Percentiles rank a stretch among this genome's conserved stretches.
phyloP scores from a whole-genome alignment of 345 rosid species.

The Heritiera littoralis region DNA sequence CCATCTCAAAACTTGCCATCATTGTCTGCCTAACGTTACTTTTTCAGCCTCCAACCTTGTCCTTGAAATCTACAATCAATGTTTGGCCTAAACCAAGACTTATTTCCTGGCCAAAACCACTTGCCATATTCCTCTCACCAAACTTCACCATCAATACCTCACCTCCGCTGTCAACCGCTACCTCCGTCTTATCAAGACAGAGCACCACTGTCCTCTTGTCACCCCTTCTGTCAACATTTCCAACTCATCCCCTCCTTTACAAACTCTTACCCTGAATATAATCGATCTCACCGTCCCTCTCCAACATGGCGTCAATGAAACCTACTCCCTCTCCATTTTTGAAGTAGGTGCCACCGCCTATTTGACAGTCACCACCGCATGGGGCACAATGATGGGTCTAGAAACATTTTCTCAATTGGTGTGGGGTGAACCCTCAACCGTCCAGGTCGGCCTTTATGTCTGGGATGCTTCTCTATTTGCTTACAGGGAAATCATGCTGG shows the following conservation, averaged over 20 bases:
- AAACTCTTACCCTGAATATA: conserved; percentile 44
- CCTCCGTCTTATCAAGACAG: conserved; percentile 41
- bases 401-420: conserved; percentile 86
- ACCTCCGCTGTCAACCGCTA: conserved; percentile 55
- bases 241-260: conserved; percentile 36
- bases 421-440: conserved; percentile 57
- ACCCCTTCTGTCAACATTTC: conserved; percentile 40
- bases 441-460: conserved; percentile 48
- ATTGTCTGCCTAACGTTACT: not conserved
- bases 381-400: conserved; percentile 90
- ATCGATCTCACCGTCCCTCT: conserved; percentile 53
- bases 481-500: conserved; percentile 71
- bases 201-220: conserved; percentile 51
- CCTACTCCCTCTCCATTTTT: conserved; percentile 64
- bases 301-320: conserved; percentile 67
- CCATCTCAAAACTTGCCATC: not conserved
- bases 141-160: conserved; percentile 57
- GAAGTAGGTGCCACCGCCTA: conserved; percentile 29
- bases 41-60: not conserved
- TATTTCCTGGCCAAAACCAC: conserved; percentile 58
- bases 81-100: conserved; percentile 78
- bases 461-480: conserved; percentile 64
- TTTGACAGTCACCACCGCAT: conserved; percentile 53
- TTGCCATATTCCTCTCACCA: conserved; percentile 48
- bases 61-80: conserved; percentile 26